Evolutionary conservation across 192 early-diverging fungal species (phyloP), one percentile per base, ranked within the genome.

Genomic region (Mortierella hygrophila): DNA sequence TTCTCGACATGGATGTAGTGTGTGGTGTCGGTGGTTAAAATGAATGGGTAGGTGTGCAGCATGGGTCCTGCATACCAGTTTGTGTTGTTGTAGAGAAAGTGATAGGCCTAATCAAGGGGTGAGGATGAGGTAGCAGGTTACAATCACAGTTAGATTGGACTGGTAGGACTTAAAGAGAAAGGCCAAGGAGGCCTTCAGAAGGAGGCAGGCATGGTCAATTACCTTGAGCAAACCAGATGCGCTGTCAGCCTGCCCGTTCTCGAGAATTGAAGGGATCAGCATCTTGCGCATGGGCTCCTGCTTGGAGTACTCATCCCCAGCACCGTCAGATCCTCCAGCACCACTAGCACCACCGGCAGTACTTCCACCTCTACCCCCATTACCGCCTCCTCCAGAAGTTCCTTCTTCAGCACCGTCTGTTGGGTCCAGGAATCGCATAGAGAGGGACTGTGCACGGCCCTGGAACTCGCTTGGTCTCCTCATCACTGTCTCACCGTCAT

Each of bases 51-150:
- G 37, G 79, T 80, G 4, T 77, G 75, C n/a, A 81, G 55, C 26
- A 81, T 77, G 4, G 84, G 84, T 44, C 84, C 84, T 26, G 84
- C 84, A 60, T 78, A 73, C 84, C 77, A 81, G 23, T 81, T 80
- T 41, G 84, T 81, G 72, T 86, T 86, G 60, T 86, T 86, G 79
- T 86, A 81, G 20, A 86, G n/a, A 60, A 86, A 86, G 37, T 86
- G 71, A 42, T 81, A 86, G 0, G 84, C 75, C 84, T 86, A 81
- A 8, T 32, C 37, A 70, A 54, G 46, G n/a, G 72, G 46, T n/a
- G 11, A 47, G 46, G 35, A 20, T n/a, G 2, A 6, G 4, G 29
- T 54, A 10, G 18, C 35, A 71, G 21, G n/a, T 41, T 38, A 21
- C 70, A 35, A 41, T 40, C 7, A 23, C 20, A 26, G 21, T 40